Base-by-base conservation (phyloP, 2,329 filamentous ascomycete species). In the Raffaelea deltoideospora region DNA sequence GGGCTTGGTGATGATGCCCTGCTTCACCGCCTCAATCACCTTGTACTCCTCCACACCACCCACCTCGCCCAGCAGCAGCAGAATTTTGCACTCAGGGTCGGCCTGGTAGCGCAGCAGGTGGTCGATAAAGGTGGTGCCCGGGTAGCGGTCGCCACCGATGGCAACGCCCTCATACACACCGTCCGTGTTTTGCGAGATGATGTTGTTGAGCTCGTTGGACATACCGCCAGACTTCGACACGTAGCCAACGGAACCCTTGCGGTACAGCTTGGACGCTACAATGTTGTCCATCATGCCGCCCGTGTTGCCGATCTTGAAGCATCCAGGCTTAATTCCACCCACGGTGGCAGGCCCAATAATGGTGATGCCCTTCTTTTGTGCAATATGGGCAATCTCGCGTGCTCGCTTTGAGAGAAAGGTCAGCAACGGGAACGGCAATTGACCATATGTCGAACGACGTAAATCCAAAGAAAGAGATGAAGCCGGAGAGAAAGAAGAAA, bases 211-310 rank as follows among this genome's bases (percentile, higher is more conserved):
- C 72, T 98, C 90, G 74, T 98, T 98, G 64, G 90, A 96, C 90
- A 98, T 98, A 67, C 90, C 90, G 58, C 90, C 90, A 41, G 90
- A 98, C 75, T 98, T 98, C 73, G 88, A 96, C 63, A 98, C 90
- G 64, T 98, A 98, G 53, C 85, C 90, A 49, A 98, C 87, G 51
- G 90, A 96, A 53, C 90, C 90, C 68, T 90, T 90, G 65, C 90
- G 88, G 79, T 98, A 98, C 43, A 98, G 84, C 79, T 98, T 98
- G 60, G 90, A 96, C 51, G 90, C 86, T 47, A 98, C 90, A 54
- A 98, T 98, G 76, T 98, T 98, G 76, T 98, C 90, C 90, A 98
- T 98, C 90, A 98, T 98, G 64, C 90, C 90, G 75, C 90, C 90
- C 53, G 90, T 98, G 76, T 98, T 98, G 61, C 90, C 90, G 48